phyloP scores from a whole-genome alignment of 768 basidiomycete species.

The Phanerochaete carnosa region DNA sequence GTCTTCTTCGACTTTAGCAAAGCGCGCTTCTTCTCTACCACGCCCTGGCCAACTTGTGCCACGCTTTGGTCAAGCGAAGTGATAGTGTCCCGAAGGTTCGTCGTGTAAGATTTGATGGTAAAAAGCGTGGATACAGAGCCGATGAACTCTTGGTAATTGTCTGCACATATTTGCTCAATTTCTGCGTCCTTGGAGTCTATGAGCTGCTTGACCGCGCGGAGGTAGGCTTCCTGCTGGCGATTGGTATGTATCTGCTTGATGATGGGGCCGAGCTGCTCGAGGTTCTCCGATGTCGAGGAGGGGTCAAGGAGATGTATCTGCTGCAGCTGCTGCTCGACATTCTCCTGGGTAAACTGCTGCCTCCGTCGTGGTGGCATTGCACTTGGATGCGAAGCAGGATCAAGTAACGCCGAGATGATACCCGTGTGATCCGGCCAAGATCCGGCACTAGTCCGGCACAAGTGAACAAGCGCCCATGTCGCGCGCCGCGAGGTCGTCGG shows the following conservation, averaged over 20 bases:
- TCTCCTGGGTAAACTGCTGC: constrained; percentile 74
- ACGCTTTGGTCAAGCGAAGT: constrained; percentile 86
- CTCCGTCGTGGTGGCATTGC: constrained; percentile 72
- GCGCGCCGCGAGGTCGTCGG: too few relatives aligned
- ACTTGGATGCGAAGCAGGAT: not conserved
- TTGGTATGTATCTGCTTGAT: constrained; percentile 91
- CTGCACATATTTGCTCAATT: constrained; percentile 93
- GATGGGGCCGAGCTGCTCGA: constrained; percentile 92
- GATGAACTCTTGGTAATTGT: constrained; percentile 98
- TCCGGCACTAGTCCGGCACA: too few relatives aligned
- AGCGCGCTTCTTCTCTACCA: constrained; percentile 92
- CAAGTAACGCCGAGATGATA: too few relatives aligned
- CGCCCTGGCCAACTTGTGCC: constrained; percentile 78
- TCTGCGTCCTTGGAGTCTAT: constrained; percentile 93
- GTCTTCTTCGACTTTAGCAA: constrained; percentile 90
- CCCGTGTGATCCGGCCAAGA: too few relatives aligned
- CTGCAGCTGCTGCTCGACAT: constrained; percentile 86
- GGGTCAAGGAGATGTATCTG: constrained; percentile 88
- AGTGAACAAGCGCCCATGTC: too few relatives aligned
- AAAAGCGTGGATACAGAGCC: constrained; percentile 95
- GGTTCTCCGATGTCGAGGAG: constrained; percentile 87
- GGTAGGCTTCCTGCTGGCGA: constrained; percentile 84
- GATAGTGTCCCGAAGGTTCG: constrained; percentile 89
- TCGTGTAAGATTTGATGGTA: constrained; percentile 94
- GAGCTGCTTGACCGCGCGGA: constrained; percentile 81